Conservation (phyloP, 768 basidiomycete species). For the Gymnopilus junonius region DNA sequence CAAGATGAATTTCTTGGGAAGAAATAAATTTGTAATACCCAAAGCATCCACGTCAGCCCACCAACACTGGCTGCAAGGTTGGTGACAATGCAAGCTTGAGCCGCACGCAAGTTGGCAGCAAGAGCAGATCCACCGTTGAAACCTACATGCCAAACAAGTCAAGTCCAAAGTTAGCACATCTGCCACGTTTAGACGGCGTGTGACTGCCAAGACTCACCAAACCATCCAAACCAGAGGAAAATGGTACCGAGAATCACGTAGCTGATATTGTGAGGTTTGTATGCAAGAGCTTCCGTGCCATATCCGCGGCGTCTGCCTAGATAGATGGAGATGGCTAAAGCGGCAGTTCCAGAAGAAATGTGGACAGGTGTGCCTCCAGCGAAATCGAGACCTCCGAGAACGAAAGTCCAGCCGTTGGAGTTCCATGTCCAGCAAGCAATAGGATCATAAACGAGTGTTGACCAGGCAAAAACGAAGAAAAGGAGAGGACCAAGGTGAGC, state of each 20-base stretch:
- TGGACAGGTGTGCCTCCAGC: conserved; percentile 99
- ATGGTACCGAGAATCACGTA: conserved; percentile 92
- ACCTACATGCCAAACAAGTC: conserved; percentile 29
- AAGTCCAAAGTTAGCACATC: not conserved
- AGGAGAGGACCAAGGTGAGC: conserved; percentile 83
- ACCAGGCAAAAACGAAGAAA: conserved; percentile 92
- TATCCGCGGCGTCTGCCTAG: conserved; percentile 92
- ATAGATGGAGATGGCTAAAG: conserved; percentile 91
- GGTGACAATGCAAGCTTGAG: conserved; percentile 90
- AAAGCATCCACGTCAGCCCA: conserved; percentile 91
- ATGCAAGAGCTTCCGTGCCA: conserved; percentile 90
- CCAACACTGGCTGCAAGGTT: conserved; percentile 90
- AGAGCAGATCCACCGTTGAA: conserved; percentile 95
- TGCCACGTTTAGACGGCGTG: not conserved
- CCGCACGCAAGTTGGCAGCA: conserved; percentile 87
- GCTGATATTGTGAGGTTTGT: conserved; percentile 92
- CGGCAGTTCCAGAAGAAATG: conserved; percentile 92
- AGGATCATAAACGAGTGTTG: conserved; percentile 89
- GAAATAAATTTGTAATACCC: conserved; percentile 45
- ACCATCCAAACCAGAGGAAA: conserved; percentile 96
- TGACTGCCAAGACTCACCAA: conserved; percentile 42
- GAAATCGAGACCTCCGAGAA: conserved; percentile 86
- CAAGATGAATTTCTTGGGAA: not conserved
- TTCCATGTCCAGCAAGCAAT: conserved; percentile 99
- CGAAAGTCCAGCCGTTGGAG: conserved; percentile 70